Evolutionary conservation across 176 grass and related monocot species (phyloP), one percentile per base, ranked within the genome.

Genomic region (Melocanna baccifera): DNA sequence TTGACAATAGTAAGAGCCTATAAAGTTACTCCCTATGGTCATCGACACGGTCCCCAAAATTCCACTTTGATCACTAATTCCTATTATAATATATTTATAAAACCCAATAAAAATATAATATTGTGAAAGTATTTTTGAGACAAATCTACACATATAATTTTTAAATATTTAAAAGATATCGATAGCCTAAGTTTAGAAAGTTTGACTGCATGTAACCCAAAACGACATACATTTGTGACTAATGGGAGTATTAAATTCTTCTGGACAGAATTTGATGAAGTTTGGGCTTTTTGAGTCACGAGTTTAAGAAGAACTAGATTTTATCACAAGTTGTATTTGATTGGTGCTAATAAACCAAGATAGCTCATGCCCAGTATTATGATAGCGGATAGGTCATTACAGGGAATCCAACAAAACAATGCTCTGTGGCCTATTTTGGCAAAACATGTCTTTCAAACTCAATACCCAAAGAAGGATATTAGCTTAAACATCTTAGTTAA

Each of bases 1-100:
- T 76, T 77, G 43, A 42, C 70, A 69, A 56, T 9, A 86, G 36
- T 30, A 70, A 58, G 45, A 68, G 18, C 72, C 23, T 66, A 74
- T 12, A 75, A 34, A 69, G 10, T 51, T 15, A 42, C 41, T 2
- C 41, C 41, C 41, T 42, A 1, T 10, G 9, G 41, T 42, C 41
- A 42, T 42, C 1, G 9, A 42, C 41, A 42, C 41, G 9, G 41
- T 42, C 7, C 9, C 7, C 41, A 42, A 42, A 42, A 42, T 9
- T 1, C 9, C 41, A 42, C 9, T 42, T 42, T 42, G 9, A 9
- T 9, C 41, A 42, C 41, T 2, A 42, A 9, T 42, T 42, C 41
- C 41, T 42, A 10, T 42, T 42, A 0, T 42, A 10, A 42, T 42
- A 41, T 41, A 42, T 42, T 42, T 42, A 42, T 40, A 42, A 42